Evolutionary conservation across 164 flowering plant species (phyloP).

Genomic region (Stephania yunnanensis): DNA sequence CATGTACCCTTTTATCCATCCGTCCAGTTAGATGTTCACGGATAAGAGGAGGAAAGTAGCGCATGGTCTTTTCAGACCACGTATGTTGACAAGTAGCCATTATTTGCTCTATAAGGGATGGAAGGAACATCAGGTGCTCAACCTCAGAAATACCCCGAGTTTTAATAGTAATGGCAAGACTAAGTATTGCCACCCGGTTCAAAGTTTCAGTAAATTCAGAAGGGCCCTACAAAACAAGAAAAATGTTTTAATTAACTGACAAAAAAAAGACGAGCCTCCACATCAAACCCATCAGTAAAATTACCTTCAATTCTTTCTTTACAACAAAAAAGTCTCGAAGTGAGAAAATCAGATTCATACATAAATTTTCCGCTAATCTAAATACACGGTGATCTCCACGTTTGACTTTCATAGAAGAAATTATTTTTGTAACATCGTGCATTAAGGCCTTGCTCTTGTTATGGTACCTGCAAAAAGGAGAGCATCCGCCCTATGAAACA

Average conservation of each 20-base stretch:
- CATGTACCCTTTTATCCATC: constrained; percentile 65
- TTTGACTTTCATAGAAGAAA: constrained; percentile 71
- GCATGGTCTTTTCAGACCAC: constrained; percentile 94
- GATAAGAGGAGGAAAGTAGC: constrained; percentile 72
- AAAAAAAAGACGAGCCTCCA: neutral
- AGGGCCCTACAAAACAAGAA: constrained; percentile 60
- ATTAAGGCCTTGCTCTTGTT: constrained; percentile 82
- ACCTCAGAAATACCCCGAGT: constrained; percentile 95
- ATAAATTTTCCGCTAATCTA: constrained; percentile 92
- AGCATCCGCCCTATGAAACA: constrained; percentile 1
- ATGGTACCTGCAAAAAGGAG: constrained; percentile 57
- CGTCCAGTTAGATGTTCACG: constrained; percentile 71
- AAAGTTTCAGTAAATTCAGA: constrained; percentile 93
- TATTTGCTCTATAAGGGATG: constrained; percentile 78
- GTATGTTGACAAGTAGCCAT: constrained; percentile 80
- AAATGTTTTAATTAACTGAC: neutral
- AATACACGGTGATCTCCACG: constrained; percentile 96
- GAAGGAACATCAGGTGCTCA: constrained; percentile 77
- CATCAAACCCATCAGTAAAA: neutral
- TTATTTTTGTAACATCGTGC: constrained; percentile 88
- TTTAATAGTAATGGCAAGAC: constrained; percentile 88
- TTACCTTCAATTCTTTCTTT: constrained; percentile 92
- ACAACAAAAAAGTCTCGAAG: constrained; percentile 77
- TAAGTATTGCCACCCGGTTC: constrained; percentile 70
- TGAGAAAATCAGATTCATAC: constrained; percentile 90